Evolutionary conservation across 1,284 basidiomycete genomes (phyloP), one percentile per base, ranked within the genome.

Genomic region (Apiotrichum brassicae): DNA sequence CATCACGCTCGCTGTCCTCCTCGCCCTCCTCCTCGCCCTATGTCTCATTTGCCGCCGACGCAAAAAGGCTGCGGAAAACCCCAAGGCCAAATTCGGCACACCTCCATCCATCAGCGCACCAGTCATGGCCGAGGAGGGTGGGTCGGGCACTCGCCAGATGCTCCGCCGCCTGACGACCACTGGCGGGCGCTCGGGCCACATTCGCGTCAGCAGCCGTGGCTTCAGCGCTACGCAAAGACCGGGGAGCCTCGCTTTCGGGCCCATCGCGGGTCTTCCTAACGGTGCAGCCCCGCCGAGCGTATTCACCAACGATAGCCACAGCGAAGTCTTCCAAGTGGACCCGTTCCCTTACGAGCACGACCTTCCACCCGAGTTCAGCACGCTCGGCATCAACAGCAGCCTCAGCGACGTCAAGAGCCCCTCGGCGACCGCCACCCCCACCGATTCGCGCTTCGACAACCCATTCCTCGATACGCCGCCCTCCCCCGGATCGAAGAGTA

Each of bases 11-110:
- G 54, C 24, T 6, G 45, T 53, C 9, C 19, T 46, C 18, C 25
- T 49, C 23, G 39, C 35, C 1, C 22, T 43, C 16, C 11, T 59
- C 16, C n/a, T 41, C 2, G 48, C 37, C 4, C n/a, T 46, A 4
- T 22, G 40, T 12, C 39, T 39, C 16, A 22, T 51, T 41, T 47
- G 44, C 33, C 48, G 46, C 32, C 33, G 43, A 3, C 48, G 54
- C 9, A 30, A 35, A n/a, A 18, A 34, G n/a, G 28, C 43, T 37
- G 34, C 24, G 38, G 25, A 9, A 18, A 23, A 9, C 20, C 16
- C 4, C 25, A 25, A n/a, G 16, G 35, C 3, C 30, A 26, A n/a
- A 16, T 6, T 7, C 5, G 4, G 24, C 24, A 30, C 14, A 9
- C 13, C 11, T 34, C 14, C 36, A 7, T 37, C 19, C 36, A 37